These are phyloP conservation scores for Talaromyces adpressus DNA, from an alignment of 495 filamentous ascomycete species.

Conservation along the genomic window DNA sequence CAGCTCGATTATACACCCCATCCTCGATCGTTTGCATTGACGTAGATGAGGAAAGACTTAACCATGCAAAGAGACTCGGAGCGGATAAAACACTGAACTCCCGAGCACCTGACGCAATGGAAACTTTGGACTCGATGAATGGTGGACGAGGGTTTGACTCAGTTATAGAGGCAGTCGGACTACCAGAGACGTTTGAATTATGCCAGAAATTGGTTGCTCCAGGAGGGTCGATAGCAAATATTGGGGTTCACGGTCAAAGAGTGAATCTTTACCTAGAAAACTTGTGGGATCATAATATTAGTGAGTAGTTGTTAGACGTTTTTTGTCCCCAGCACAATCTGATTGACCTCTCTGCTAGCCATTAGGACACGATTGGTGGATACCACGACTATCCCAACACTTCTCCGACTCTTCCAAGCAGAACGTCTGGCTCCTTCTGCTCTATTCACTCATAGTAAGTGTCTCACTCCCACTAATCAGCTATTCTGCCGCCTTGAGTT, in stretches of 20 bases:
- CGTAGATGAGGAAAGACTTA: constrained; percentile 28
- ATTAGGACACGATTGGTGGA: constrained; percentile 34
- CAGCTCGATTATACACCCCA: constrained; percentile 37
- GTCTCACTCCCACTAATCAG: not conserved
- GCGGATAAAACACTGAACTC: constrained; percentile 28
- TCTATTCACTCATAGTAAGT: constrained; percentile 34
- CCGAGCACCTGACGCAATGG: constrained; percentile 16
- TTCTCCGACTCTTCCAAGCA: constrained; percentile 29
- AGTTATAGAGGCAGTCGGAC: constrained; percentile 46
- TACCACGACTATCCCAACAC: constrained; percentile 30
- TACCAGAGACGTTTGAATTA: constrained; percentile 33
- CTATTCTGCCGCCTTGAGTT: not conserved
- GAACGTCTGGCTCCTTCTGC: constrained; percentile 25
- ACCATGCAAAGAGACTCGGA: constrained; percentile 34
- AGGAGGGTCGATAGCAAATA: constrained; percentile 42
- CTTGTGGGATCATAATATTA: constrained; percentile 36
- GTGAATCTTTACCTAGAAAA: constrained; percentile 30
- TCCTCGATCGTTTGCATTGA: constrained; percentile 34
- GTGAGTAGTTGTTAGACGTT: constrained; percentile 9
- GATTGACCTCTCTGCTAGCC: constrained; percentile 16
- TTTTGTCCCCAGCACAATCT: not conserved
- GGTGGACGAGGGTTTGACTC: constrained; percentile 40
- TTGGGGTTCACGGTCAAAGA: constrained; percentile 39
- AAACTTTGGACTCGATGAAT: constrained; percentile 23
- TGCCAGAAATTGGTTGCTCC: constrained; percentile 38